Base-by-base conservation (phyloP, 148 eudicot species). In the Chenopodium quinoa region DNA sequence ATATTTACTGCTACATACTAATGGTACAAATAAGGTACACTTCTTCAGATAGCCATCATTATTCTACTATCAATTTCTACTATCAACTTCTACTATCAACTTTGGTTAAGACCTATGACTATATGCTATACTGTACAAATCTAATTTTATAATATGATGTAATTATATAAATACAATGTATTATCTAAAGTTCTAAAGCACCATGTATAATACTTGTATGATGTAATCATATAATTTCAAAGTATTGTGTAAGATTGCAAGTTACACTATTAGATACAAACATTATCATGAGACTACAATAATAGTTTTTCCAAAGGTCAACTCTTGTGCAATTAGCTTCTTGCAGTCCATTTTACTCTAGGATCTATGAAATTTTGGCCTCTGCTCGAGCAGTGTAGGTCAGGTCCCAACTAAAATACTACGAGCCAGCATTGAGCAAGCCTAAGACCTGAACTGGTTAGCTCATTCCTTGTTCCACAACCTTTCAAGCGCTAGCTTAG, bases 261-360 rank as follows among this genome's bases (percentile, higher is more conserved):
- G 52, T 32, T 65, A 54, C 54, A 54, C 75, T 79, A 56, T 20
- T 12, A 32, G 16, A 68, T 64, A 70, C 60, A 34, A 60, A 62
- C 22, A 78, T 0, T 11, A 50, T 47, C 37, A 68, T 20, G 23
- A 68, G 52, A 56, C 31, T 54, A 10, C n/a, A 47, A 79, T 47
- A 31, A 70, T 79, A 56, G 32, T 44, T 37, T 3, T 34, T 48
- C 68, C n/a, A 54, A 54, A 79, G 60, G 81, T 79, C 81, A 79
- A 79, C 64, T 25, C 50, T 37, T 79, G 44, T 29, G 8, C 3
- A 29, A 67, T 29, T 67, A 25, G 19, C 71, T 20, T 29, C 71
- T 13, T 67, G n/a, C 40, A 67, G 1, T 67, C 20, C 71, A 7
- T 19, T 67, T 40, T 40, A 67, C 71, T 67, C 16, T 67, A 67